Evolutionary conservation across 2,329 filamentous ascomycete genomes (phyloP).

Genomic region (Trematosphaeria pertusa): DNA sequence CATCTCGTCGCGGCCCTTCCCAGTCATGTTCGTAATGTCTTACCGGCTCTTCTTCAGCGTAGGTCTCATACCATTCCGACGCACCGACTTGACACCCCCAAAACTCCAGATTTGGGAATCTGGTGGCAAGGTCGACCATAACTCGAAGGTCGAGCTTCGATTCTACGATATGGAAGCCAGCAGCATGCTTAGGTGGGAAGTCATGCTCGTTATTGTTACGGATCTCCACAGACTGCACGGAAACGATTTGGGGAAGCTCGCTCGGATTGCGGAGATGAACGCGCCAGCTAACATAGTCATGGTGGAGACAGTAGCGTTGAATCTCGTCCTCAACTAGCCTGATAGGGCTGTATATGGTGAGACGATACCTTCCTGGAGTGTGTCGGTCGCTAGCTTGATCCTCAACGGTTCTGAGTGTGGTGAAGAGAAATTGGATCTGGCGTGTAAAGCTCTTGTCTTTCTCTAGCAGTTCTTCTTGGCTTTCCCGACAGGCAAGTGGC

Average conservation of each 20-base stretch:
- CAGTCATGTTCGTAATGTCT: constrained; percentile 7
- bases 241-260: constrained; percentile 1
- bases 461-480: constrained; percentile 1
- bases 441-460: constrained; percentile 4
- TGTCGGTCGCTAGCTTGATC: background rate
- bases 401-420: background rate
- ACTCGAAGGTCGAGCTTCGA: constrained; percentile 13
- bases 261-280: constrained; percentile 6
- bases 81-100: constrained; percentile 3
- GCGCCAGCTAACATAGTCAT: constrained; percentile 4
- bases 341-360: constrained; percentile 6
- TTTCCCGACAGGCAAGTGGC: background rate
- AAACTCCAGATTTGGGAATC: constrained; percentile 11
- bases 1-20: constrained; percentile 14
- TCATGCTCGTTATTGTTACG: too few relatives aligned
- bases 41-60: background rate
- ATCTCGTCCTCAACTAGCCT: background rate
- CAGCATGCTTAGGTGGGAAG: too few relatives aligned
- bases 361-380: background rate
- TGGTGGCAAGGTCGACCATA: constrained; percentile 12
- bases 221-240: constrained; percentile 3
- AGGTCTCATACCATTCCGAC: constrained; percentile 2
- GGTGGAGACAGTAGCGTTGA: constrained; percentile 9
- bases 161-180: too few relatives aligned
- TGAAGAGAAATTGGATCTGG: constrained; percentile 3